Evolutionary conservation across 2,329 filamentous ascomycete genomes (phyloP), one percentile per base, ranked within the genome.

Genomic region (Colletotrichum sidae): DNA sequence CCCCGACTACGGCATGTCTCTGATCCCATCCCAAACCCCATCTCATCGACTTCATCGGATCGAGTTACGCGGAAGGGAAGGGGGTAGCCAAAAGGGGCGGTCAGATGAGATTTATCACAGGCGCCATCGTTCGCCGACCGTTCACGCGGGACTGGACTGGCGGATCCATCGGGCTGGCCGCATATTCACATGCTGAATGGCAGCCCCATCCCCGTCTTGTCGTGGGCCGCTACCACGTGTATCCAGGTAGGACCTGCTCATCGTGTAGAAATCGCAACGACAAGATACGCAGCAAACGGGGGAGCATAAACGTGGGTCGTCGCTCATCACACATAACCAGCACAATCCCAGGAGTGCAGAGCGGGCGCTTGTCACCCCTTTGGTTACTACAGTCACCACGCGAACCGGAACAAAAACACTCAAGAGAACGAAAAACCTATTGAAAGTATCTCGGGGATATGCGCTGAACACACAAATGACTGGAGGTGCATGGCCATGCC

Each of bases 361-460:
- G 7, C 11, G 5, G 9, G 8, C 44, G 25, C 44, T 17, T 46
- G 44, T 46, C 44, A 46, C 44, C 44, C 5, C 44, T 17, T n/a
- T 17, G 17, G 44, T 46, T 17, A 17, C 44, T 17, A 17, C 8
- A 46, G 44, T 17, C 17, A 46, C 44, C 15, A 15, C 10, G 5
- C 9, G 15, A 46, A 46, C 15, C 15, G 13, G 5, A 39, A n/a
- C 8, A 11, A 38, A 25, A 33, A 11, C 15, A 47, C 25, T 47
- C 17, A 37, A 41, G 46, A 52, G 47, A 55, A 54, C 45, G 47
- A 65, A 67, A 67, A 59, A 52, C 60, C 39, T 54, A 60, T 67
- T 46, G 54, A 67, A 60, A 67, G 60, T 55, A 46, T 65, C 60
- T 65, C 64, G 59, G 50, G n/a, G 46, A 46, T 39, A 54, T 59